These are phyloP conservation scores for Paramecium biaurelia DNA, from an alignment of 73 alveolate genomes.

Conservation along the genomic window DNA sequence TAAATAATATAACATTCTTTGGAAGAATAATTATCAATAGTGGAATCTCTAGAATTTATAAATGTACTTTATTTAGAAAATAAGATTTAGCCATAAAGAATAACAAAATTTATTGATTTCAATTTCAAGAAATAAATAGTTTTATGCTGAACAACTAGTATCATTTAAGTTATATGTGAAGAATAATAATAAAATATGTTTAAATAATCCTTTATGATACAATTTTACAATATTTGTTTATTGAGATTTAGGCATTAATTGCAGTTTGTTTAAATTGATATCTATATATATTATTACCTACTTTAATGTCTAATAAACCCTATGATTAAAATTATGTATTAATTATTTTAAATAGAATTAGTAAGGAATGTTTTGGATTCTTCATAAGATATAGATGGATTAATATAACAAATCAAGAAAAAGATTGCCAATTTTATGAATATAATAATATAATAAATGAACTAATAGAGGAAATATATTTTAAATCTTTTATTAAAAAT, in stretches of 20 bases:
- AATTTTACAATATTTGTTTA: neutral
- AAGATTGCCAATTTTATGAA: neutral
- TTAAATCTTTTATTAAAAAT: constrained; percentile 38
- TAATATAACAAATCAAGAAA: neutral
- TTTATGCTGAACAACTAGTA: neutral
- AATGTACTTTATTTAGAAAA: neutral
- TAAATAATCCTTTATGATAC: neutral
- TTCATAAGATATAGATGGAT: neutral
- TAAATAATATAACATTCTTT: neutral
- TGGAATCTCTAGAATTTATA: neutral
- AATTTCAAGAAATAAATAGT: neutral
- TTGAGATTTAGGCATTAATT: neutral
- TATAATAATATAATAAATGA: neutral
- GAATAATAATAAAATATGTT: neutral
- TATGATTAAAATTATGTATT: too few species aligned
- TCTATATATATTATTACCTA: neutral
- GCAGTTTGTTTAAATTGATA: neutral
- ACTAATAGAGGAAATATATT: neutral
- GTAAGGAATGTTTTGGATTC: neutral
- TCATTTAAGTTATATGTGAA: too few species aligned
- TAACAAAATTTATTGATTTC: neutral
- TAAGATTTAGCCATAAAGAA: neutral
- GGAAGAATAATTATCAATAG: neutral
- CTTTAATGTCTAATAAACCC: neutral
- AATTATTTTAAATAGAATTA: too few species aligned